Evolutionary conservation across 352 stramenopile genomes (phyloP).

Genomic region (Phytophthora litchii): DNA sequence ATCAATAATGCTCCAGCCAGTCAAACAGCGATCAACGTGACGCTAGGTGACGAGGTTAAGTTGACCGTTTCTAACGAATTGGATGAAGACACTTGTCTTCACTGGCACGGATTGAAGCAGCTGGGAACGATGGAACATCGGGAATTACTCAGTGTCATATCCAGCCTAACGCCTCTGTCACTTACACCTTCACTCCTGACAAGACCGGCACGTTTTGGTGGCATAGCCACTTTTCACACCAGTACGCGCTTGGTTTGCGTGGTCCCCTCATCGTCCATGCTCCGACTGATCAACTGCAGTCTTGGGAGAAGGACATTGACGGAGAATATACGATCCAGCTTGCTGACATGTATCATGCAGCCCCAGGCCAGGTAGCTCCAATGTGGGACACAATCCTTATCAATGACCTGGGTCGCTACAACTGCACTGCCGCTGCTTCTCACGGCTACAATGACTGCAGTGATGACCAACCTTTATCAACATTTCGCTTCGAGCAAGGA

Average conservation of each 20-base stretch:
- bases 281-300: slow-evolving; percentile 3
- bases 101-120: slow-evolving; percentile 41
- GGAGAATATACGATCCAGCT: slow-evolving; percentile 32
- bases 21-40: slow-evolving; percentile 23
- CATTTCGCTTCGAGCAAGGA: slow-evolving; percentile 23
- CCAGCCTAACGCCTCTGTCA: slow-evolving; percentile 8
- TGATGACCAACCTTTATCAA: slow-evolving; percentile 13
- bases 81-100: slow-evolving; percentile 21
- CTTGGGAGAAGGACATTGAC: slow-evolving; percentile 26
- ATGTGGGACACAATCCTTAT: slow-evolving; percentile 38
- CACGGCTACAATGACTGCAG: slow-evolving; percentile 16
- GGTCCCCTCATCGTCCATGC: slow-evolving; percentile 35
- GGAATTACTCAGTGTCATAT: slow-evolving; percentile 42
- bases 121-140: slow-evolving; percentile 37
- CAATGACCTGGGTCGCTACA: slow-evolving; percentile 34
- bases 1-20: slow-evolving; percentile 22
- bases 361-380: background rate
- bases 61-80: slow-evolving; percentile 28
- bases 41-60: slow-evolving; percentile 23
- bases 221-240: slow-evolving; percentile 18
- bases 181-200: slow-evolving; percentile 31
- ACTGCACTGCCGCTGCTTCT: slow-evolving; percentile 23
- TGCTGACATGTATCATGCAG: slow-evolving; percentile 35
- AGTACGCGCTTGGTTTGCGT: slow-evolving; percentile 38
- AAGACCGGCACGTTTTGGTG: slow-evolving; percentile 40